Evolutionary conservation across 2,329 filamentous ascomycete species (phyloP).

Genomic region (Arthrobotrys iridis): DNA sequence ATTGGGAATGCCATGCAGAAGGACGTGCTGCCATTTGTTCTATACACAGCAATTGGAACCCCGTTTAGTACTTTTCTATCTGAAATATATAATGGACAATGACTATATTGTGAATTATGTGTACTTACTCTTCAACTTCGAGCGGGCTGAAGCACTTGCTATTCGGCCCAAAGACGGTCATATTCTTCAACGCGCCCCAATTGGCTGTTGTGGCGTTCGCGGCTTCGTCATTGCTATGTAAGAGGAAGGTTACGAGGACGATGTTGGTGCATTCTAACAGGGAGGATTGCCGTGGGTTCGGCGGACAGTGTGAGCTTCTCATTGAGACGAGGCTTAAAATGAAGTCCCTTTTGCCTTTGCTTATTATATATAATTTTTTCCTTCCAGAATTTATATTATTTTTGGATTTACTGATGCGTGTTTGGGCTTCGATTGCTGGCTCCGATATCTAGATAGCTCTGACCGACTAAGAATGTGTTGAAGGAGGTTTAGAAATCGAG

Average conservation of each 20-base stretch:
- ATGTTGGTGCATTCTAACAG: constrained; percentile 43
- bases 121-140: constrained; percentile 52
- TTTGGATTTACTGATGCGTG: background rate
- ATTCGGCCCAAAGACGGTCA: constrained; percentile 50
- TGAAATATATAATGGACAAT: background rate
- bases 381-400: too few species aligned
- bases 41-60: constrained; percentile 9
- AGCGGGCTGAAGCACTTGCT: constrained; percentile 48
- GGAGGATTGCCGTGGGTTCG: constrained; percentile 16
- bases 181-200: constrained; percentile 45
- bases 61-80: background rate
- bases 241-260: constrained; percentile 42
- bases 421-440: too few species aligned
- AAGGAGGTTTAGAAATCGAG: too few species aligned
- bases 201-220: constrained; percentile 33
- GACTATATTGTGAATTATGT: background rate
- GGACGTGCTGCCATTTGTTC: constrained; percentile 48
- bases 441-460: too few species aligned
- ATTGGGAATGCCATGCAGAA: constrained; percentile 54
- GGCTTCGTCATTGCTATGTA: constrained; percentile 37
- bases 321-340: constrained; percentile 2
- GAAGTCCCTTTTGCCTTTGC: background rate
- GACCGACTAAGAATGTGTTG: too few species aligned
- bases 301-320: constrained; percentile 44
- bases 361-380: background rate